Evolutionary conservation across 2,329 filamentous ascomycete species (phyloP).

Genomic region (Dryadomyces quercivorus): DNA sequence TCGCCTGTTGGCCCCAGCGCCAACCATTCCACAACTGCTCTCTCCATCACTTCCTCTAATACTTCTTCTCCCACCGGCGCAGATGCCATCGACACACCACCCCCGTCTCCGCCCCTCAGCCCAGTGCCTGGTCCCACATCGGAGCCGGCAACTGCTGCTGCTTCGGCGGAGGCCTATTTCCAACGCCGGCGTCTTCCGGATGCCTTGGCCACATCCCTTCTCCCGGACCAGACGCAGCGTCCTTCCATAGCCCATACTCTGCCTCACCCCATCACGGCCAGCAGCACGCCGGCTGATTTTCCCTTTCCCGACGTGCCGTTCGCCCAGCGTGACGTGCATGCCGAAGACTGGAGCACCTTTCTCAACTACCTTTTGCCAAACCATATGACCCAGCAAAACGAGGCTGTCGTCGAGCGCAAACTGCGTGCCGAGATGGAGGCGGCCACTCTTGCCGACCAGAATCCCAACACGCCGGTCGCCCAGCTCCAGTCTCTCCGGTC

Average conservation of each 20-base stretch:
- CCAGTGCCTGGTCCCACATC: constrained; percentile 1
- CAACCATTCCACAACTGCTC: constrained; percentile 24
- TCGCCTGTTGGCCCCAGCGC: constrained; percentile 24
- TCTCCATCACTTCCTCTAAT: background rate
- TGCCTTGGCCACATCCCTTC: background rate
- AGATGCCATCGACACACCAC: constrained; percentile 35
- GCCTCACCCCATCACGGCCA: constrained; percentile 20
- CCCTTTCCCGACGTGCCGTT: constrained; percentile 26
- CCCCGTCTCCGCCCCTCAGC: constrained; percentile 33
- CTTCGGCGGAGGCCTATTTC: constrained; percentile 32
- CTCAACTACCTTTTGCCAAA: constrained; percentile 42
- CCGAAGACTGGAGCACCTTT: constrained; percentile 48
- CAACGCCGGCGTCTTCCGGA: constrained; percentile 26
- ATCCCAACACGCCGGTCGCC: constrained; percentile 1
- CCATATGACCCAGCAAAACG: constrained; percentile 30
- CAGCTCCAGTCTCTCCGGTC: background rate
- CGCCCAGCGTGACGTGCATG: constrained; percentile 29
- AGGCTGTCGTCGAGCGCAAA: constrained; percentile 36
- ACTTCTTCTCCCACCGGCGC: constrained; percentile 13
- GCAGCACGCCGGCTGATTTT: constrained; percentile 29
- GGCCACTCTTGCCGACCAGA: background rate
- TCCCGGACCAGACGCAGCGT: constrained; percentile 1
- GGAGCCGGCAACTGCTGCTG: constrained; percentile 13
- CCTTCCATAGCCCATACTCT: constrained; percentile 18
- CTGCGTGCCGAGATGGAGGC: constrained; percentile 26